Percentiles rank a stretch among this genome's conserved stretches.
Conservation (phyloP, 2,329 filamentous ascomycete species). For the Fusarium sp. region DNA sequence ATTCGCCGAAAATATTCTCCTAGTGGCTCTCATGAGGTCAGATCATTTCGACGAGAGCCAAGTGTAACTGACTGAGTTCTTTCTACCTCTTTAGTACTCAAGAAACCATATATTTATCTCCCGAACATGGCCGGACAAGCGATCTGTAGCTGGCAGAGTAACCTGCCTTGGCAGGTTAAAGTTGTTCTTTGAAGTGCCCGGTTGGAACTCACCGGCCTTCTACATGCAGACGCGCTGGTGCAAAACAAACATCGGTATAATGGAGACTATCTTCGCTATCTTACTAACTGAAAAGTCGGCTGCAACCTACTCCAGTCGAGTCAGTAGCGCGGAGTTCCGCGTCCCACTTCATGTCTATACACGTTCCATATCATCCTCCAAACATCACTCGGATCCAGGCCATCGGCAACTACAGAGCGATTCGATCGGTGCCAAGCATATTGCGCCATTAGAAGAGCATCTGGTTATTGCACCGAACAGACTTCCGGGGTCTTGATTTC, state of each 20-base stretch:
- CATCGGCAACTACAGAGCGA: neutral
- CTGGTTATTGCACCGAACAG: neutral
- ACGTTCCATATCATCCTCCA: neutral
- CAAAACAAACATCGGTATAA: neutral
- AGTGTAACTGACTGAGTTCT: neutral
- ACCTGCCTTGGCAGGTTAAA: neutral
- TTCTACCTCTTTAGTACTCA: neutral
- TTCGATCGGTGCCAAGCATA: neutral
- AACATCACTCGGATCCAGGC: neutral
- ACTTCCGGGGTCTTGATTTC: neutral
- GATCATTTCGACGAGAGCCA: neutral
- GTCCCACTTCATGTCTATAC: neutral
- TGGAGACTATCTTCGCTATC: neutral
- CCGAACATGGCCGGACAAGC: neutral
- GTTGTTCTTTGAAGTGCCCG: neutral
- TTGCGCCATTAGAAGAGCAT: neutral
- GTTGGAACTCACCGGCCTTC: neutral
- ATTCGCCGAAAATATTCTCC: neutral
- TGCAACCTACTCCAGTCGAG: neutral
- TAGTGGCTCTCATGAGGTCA: neutral
- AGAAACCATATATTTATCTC: neutral
- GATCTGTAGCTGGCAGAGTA: conserved; percentile 12
- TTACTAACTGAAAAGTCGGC: too few relatives aligned
- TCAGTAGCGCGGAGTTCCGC: neutral
- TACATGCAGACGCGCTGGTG: neutral